phyloP scores from a whole-genome alignment of 2,329 filamentous ascomycete species.

The Stagonosporopsis tanaceti region DNA sequence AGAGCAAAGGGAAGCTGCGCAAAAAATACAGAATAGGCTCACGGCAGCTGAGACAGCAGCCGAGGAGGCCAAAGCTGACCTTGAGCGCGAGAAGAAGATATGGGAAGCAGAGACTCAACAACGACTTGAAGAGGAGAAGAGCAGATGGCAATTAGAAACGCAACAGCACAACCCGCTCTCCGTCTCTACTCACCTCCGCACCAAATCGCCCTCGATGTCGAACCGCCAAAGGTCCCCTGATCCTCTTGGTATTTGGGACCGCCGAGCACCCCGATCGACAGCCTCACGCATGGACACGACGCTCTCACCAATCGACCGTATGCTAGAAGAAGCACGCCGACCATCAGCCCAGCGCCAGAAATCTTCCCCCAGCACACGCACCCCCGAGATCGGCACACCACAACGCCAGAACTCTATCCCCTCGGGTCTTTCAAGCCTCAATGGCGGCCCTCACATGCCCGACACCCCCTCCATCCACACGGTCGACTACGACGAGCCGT shows the following conservation, averaged over 20 bases:
- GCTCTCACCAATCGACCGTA: slow-evolving; percentile 46
- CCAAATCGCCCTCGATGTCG: slow-evolving; percentile 48
- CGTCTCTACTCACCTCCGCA: slow-evolving; percentile 42
- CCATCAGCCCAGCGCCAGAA: slow-evolving; percentile 45
- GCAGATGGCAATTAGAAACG: slow-evolving; percentile 64
- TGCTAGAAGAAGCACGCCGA: slow-evolving; percentile 48
- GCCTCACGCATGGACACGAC: slow-evolving; percentile 40
- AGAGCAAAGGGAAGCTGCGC: slow-evolving; percentile 66
- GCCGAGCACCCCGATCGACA: slow-evolving; percentile 44
- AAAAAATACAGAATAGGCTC: slow-evolving; percentile 69
- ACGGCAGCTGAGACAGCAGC: slow-evolving; percentile 71
- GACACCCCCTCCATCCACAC: slow-evolving; percentile 59
- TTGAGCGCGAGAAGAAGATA: slow-evolving; percentile 66
- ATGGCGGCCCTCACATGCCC: slow-evolving; percentile 44
- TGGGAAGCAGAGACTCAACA: slow-evolving; percentile 66
- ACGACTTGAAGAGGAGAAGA: slow-evolving; percentile 70
- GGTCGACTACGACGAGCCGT: slow-evolving; percentile 57
- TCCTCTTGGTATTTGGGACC: slow-evolving; percentile 41
- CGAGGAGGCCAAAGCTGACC: slow-evolving; percentile 63
- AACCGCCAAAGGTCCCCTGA: slow-evolving; percentile 53
- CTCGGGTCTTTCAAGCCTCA: slow-evolving; percentile 44
- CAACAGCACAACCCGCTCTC: slow-evolving; percentile 39
- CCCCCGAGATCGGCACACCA: slow-evolving; percentile 48
- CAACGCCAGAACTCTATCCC: slow-evolving; percentile 47
- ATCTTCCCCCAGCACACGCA: slow-evolving; percentile 38